Evolutionary conservation across 2,329 filamentous ascomycete species (phyloP).

Genomic region (Xylariaceae sp.): DNA sequence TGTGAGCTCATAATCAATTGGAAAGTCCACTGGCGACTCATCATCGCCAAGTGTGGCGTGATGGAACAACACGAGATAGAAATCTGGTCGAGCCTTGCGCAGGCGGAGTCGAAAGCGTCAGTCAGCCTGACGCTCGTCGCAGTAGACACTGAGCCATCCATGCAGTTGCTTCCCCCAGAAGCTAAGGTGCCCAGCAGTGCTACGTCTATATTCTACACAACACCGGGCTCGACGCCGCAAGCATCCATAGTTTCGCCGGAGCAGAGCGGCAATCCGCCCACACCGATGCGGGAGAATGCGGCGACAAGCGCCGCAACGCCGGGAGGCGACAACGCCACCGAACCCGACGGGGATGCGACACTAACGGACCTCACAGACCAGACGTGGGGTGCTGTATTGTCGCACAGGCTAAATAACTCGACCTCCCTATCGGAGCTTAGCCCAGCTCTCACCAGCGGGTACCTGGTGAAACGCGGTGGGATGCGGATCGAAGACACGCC

Average conservation of each 20-base stretch:
- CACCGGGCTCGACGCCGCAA: constrained; percentile 71
- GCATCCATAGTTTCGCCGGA: constrained; percentile 63
- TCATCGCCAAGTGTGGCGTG: constrained; percentile 70
- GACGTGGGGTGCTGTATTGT: constrained; percentile 73
- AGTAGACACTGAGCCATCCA: constrained; percentile 65
- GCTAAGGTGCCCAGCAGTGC: constrained; percentile 51
- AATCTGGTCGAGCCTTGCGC: constrained; percentile 57
- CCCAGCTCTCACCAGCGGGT: constrained; percentile 64
- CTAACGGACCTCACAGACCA: constrained; percentile 75
- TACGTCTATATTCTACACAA: constrained; percentile 55
- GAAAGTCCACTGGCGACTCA: constrained; percentile 76
- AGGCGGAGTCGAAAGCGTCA: constrained; percentile 53
- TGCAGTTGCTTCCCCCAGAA: constrained; percentile 63
- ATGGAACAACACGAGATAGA: constrained; percentile 70
- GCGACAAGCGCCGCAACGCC: constrained; percentile 49
- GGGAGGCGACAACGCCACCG: constrained; percentile 43
- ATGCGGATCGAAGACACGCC: constrained; percentile 59
- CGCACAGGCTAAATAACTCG: constrained; percentile 66
- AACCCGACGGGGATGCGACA: constrained; percentile 66
- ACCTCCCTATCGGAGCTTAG: constrained; percentile 56
- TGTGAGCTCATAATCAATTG: constrained; percentile 70
- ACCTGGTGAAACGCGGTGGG: constrained; percentile 66
- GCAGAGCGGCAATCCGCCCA: constrained; percentile 54
- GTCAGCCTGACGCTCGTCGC: constrained; percentile 63
- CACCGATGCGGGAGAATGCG: constrained; percentile 46